Conservation (phyloP, 2,329 filamentous ascomycete genomes). For the Pyricularia sp. region DNA sequence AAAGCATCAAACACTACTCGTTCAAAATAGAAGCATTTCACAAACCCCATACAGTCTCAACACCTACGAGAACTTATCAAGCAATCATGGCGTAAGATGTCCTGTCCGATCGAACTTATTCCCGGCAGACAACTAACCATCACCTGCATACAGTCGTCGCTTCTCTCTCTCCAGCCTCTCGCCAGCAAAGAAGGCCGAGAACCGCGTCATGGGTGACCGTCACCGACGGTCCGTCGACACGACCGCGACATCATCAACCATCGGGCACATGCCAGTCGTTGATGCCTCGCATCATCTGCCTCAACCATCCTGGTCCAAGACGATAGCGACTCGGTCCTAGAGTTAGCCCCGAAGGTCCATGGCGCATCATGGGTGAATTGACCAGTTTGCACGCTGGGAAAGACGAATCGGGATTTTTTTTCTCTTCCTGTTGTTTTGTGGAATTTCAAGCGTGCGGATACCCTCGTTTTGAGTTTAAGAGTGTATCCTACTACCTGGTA, state of each 20-base stretch:
- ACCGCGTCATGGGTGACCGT: background rate
- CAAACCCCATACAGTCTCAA: too few relatives aligned
- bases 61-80: background rate
- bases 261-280: conserved; percentile 2
- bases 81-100: background rate
- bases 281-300: background rate
- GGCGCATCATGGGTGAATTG: background rate
- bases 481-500: too few relatives aligned
- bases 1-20: background rate
- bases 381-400: background rate
- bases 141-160: background rate
- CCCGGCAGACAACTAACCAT: background rate
- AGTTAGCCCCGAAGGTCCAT: too few relatives aligned
- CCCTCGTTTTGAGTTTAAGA: background rate
- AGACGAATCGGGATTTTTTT: background rate
- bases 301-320: background rate
- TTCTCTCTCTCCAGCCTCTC: conserved; percentile 5
- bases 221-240: conserved; percentile 1
- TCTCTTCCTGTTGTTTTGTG: background rate
- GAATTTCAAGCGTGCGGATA: background rate
- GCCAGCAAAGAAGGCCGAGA: conserved; percentile 3
- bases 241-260: background rate
- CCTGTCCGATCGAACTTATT: background rate
- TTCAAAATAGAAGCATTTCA: background rate
- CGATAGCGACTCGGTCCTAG: background rate